Conservation (phyloP, 768 basidiomycete species). For the Agrocybe pediades region DNA sequence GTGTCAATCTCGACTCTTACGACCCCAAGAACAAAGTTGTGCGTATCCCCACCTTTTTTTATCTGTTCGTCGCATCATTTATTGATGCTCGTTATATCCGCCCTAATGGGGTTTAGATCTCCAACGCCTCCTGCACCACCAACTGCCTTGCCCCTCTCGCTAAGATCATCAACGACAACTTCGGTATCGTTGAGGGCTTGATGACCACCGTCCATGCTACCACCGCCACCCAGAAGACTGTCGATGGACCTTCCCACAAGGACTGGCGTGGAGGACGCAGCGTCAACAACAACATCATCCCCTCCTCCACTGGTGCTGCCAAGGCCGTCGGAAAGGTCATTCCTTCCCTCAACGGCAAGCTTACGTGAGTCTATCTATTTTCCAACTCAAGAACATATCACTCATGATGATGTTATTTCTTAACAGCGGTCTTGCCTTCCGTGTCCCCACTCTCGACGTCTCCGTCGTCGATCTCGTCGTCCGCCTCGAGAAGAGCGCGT, state of each 20-base stretch:
- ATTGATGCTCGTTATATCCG: constrained; percentile 7
- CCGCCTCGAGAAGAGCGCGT: constrained; percentile 81
- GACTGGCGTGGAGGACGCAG: constrained; percentile 98
- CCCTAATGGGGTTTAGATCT: constrained; percentile 56
- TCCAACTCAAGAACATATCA: background rate
- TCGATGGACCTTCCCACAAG: constrained; percentile 92
- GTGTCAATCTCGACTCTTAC: constrained; percentile 95
- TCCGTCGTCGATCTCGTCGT: constrained; percentile 98
- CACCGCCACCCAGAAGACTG: constrained; percentile 94
- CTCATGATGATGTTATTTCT: constrained; percentile 9
- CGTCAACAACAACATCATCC: constrained; percentile 98
- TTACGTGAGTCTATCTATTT: constrained; percentile 66
- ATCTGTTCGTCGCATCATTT: background rate
- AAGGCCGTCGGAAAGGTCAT: constrained; percentile 99
- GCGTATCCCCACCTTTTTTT: constrained; percentile 31
- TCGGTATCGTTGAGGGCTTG: constrained; percentile 93
- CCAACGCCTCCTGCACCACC: constrained; percentile 99
- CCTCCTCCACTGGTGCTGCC: constrained; percentile 97
- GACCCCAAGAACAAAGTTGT: constrained; percentile 86
- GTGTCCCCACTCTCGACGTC: constrained; percentile 94
- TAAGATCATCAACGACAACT: constrained; percentile 97
- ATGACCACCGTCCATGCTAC: constrained; percentile 99
- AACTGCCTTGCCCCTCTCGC: constrained; percentile 99
- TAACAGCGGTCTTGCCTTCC: constrained; percentile 88
- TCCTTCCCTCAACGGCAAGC: constrained; percentile 93